These are phyloP conservation scores for Alternaria novae-zelandiae DNA, from an alignment of 2,329 filamentous ascomycete species.

Conservation along the genomic window DNA sequence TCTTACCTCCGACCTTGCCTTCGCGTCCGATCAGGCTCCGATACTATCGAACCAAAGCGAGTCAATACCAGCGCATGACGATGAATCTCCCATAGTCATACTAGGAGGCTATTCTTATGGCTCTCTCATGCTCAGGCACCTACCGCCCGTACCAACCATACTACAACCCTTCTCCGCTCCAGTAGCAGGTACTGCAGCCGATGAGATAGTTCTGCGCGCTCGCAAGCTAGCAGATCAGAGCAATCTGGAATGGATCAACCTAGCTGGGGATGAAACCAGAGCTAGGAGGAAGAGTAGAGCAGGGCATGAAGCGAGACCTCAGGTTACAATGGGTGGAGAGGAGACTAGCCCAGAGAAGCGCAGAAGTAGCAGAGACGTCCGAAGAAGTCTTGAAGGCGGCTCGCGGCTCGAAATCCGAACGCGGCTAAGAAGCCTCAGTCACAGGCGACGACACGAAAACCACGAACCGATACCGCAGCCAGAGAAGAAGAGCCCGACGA, in stretches of 20 bases:
- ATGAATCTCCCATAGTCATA: conserved; percentile 53
- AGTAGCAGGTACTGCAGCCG: conserved; percentile 62
- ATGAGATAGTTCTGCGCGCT: conserved; percentile 75
- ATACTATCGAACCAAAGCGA: neutral
- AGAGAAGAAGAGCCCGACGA: neutral
- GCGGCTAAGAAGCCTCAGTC: conserved; percentile 37
- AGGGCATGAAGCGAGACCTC: conserved; percentile 26
- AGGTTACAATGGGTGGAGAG: conserved; percentile 54
- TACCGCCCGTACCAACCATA: conserved; percentile 67
- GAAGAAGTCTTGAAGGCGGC: conserved; percentile 37
- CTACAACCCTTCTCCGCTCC: conserved; percentile 65
- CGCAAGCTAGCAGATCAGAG: conserved; percentile 70
- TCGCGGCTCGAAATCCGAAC: conserved; percentile 46
- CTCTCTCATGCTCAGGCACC: conserved; percentile 76
- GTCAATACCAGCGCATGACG: neutral
- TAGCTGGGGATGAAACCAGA: conserved; percentile 29
- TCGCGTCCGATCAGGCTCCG: conserved; percentile 21
- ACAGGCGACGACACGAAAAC: conserved; percentile 22
- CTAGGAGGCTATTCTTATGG: conserved; percentile 91
- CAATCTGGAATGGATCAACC: conserved; percentile 53
- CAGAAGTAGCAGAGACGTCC: conserved; percentile 51
- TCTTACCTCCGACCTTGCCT: conserved; percentile 19
- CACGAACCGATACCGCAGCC: conserved; percentile 11
- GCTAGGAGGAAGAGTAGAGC: conserved; percentile 35
- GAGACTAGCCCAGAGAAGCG: conserved; percentile 52